These are phyloP conservation scores for Chrysoporthe cubensis DNA, from an alignment of 2,329 filamentous ascomycete species.

Conservation along the genomic window DNA sequence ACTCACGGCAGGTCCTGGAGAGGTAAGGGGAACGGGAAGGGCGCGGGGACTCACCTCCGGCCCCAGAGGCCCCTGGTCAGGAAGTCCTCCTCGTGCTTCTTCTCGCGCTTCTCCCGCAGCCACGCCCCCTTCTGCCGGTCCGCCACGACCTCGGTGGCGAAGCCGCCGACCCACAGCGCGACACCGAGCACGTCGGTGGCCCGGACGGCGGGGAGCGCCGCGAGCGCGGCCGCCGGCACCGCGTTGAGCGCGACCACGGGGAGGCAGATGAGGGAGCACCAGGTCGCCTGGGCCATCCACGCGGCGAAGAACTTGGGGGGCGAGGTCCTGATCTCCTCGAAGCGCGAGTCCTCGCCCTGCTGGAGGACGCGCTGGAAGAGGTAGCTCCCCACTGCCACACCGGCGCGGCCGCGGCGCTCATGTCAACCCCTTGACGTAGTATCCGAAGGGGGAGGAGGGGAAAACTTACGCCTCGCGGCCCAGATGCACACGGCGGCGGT, in stretches of 20 bases:
- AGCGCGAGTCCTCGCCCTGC: conserved; percentile 60
- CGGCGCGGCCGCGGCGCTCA: too few relatives aligned
- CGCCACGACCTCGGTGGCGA: conserved; percentile 63
- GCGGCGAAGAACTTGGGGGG: conserved; percentile 42
- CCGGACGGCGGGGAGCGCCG: conserved; percentile 51
- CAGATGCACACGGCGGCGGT: conserved; percentile 54
- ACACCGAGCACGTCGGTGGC: conserved; percentile 61
- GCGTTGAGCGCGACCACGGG: conserved; percentile 68
- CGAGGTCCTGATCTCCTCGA: conserved; percentile 45
- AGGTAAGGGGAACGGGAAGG: background rate
- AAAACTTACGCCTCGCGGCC: conserved; percentile 59
- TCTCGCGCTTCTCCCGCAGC: conserved; percentile 63
- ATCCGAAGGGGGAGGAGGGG: background rate
- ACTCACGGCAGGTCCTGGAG: too few relatives aligned
- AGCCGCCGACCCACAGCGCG: conserved; percentile 60
- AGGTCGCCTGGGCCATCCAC: conserved; percentile 62
- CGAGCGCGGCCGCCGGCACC: conserved; percentile 58
- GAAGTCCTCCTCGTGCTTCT: conserved; percentile 70
- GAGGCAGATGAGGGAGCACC: conserved; percentile 69
- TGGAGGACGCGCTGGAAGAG: conserved; percentile 65
- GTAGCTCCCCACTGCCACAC: conserved; percentile 65
- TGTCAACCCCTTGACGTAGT: too few relatives aligned
- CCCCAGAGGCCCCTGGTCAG: conserved; percentile 66
- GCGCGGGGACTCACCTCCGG: conserved; percentile 52
- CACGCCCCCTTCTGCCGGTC: conserved; percentile 68